Percentiles rank a stretch among this genome's conserved stretches.
phyloP scores from a whole-genome alignment of 768 basidiomycete genomes.

The Scleroderma bovista region DNA sequence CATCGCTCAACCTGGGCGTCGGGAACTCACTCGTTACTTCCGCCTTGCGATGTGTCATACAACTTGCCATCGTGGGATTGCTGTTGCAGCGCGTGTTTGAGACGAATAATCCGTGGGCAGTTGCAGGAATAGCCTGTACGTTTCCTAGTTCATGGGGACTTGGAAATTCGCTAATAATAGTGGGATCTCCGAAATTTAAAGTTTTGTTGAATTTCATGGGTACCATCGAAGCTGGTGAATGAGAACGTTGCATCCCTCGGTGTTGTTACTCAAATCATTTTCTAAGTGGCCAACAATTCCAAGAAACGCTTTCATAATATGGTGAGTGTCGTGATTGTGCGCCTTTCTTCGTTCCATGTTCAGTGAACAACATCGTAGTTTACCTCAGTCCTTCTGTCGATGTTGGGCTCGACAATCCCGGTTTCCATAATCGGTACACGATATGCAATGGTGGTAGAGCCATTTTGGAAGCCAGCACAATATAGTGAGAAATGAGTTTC shows the following conservation, averaged over 20 bases:
- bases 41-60: constrained; percentile 68
- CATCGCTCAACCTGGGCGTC: constrained; percentile 59
- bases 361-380: constrained; percentile 38
- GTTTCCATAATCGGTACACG: constrained; percentile 71
- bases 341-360: background rate
- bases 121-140: constrained; percentile 69
- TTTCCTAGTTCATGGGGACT: constrained; percentile 9
- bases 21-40: constrained; percentile 64
- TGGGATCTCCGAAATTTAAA: no score
- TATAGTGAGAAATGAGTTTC: constrained; percentile 47
- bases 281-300: constrained; percentile 70
- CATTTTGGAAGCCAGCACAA: constrained; percentile 82
- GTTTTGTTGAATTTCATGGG: constrained; percentile 41
- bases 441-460: constrained; percentile 69
- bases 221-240: constrained; percentile 58
- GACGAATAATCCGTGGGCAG: constrained; percentile 67
- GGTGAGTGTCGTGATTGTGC: constrained; percentile 36
- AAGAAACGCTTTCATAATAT: constrained; percentile 68
- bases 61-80: constrained; percentile 69
- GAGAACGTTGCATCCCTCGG: background rate
- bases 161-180: background rate
- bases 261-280: background rate
- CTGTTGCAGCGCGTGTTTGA: constrained; percentile 72
- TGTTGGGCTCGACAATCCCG: constrained; percentile 74
- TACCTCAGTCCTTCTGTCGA: constrained; percentile 54